Conservation (phyloP, 176 grass and related monocot genomes). For the Guadua angustifolia region DNA sequence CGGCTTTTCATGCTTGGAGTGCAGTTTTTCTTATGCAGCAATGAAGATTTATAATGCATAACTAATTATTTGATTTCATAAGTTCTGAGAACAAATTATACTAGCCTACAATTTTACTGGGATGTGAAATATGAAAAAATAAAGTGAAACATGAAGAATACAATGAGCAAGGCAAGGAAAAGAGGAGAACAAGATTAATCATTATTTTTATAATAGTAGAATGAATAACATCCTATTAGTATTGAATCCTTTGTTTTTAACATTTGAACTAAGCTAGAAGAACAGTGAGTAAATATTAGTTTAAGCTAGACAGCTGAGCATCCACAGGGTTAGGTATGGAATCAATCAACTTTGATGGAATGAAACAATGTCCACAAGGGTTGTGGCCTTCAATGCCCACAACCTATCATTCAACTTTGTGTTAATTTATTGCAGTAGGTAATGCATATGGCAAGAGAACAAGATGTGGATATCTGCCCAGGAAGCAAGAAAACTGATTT, state of each 20-base stretch:
- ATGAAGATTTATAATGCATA: conserved; percentile 2
- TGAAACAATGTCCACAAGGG: too few relatives aligned
- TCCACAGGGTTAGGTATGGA: conserved; percentile 59
- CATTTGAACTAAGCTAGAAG: background rate
- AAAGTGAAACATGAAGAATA: conserved; percentile 15
- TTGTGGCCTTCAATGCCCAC: conserved; percentile 87
- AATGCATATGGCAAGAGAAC: conserved; percentile 1
- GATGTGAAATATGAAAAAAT: conserved; percentile 7
- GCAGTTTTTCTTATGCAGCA: background rate
- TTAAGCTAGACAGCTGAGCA: conserved; percentile 49
- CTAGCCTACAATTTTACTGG: background rate
- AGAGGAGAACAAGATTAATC: background rate
- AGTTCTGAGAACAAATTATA: conserved; percentile 7
- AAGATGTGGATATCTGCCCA: conserved; percentile 62
- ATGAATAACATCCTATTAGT: background rate
- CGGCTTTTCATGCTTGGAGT: background rate
- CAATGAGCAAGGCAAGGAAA: conserved; percentile 5
- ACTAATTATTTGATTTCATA: background rate
- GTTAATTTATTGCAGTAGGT: conserved; percentile 40
- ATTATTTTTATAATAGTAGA: background rate
- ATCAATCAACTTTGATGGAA: too few relatives aligned
- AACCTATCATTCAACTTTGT: conserved; percentile 54
- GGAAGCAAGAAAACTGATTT: conserved; percentile 79
- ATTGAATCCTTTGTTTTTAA: background rate
- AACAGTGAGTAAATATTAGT: background rate